Percentiles rank a stretch among this genome's conserved stretches.
These are phyloP conservation scores for Fusarium ramigenum DNA, from an alignment of 2,329 filamentous ascomycete genomes.

Conservation along the genomic window DNA sequence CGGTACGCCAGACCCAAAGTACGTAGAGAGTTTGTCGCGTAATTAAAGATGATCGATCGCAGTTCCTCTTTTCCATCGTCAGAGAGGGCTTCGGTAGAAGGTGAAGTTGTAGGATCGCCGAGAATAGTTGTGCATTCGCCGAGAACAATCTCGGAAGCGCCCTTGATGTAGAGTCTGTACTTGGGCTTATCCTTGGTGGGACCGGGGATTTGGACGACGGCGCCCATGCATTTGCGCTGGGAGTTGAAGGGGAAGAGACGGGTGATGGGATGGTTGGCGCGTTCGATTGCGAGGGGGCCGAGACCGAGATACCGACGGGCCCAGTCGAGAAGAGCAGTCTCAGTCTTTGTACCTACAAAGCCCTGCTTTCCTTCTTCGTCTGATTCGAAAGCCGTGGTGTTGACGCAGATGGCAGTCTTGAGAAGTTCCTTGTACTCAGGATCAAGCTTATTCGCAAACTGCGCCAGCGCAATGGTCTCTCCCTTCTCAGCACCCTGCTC, in stretches of 20 bases:
- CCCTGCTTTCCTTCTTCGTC: slow-evolving; percentile 53
- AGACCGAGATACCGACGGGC: slow-evolving; percentile 60
- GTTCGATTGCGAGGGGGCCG: slow-evolving; percentile 55
- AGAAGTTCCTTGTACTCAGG: slow-evolving; percentile 26
- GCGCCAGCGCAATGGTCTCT: slow-evolving; percentile 1
- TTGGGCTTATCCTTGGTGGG: slow-evolving; percentile 38
- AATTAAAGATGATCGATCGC: slow-evolving; percentile 63
- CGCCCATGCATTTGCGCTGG: slow-evolving; percentile 64
- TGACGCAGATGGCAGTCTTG: slow-evolving; percentile 57
- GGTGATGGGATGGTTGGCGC: slow-evolving; percentile 56
- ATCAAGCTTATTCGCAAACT: slow-evolving; percentile 21
- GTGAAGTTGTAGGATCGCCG: slow-evolving; percentile 57
- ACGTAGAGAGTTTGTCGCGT: slow-evolving; percentile 72
- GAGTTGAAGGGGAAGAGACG: slow-evolving; percentile 66
- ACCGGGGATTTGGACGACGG: slow-evolving; percentile 57
- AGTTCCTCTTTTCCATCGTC: slow-evolving; percentile 62
- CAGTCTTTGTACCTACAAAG: slow-evolving; percentile 65
- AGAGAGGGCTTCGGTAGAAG: slow-evolving; percentile 17
- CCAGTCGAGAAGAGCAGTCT: slow-evolving; percentile 62
- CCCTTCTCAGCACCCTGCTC: slow-evolving; percentile 27
- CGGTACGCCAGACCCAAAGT: slow-evolving; percentile 78
- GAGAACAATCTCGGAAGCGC: slow-evolving; percentile 65
- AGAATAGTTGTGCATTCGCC: slow-evolving; percentile 60
- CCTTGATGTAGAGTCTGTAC: slow-evolving; percentile 64
- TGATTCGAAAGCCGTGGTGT: slow-evolving; percentile 65